A percentile compares a stretch with the other conserved stretches of the same genome.
Evolutionary conservation across 306 rosid genomes (phyloP).

Genomic region (Alnus rubra): DNA sequence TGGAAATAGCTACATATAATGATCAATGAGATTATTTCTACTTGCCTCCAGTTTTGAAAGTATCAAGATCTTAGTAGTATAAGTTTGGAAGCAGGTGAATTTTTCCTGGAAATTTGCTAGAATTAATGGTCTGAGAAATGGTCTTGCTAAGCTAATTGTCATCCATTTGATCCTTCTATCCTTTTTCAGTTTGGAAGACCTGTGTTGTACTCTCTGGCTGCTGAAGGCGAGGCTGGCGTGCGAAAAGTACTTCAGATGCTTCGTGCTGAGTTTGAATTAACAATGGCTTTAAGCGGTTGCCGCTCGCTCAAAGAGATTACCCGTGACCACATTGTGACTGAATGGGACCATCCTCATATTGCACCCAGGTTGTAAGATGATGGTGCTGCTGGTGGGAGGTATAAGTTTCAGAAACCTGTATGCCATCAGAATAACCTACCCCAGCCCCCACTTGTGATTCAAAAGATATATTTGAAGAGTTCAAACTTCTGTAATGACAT

Average conservation of each 20-base stretch:
- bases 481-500: not conserved
- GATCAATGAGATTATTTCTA: not conserved
- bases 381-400: not conserved
- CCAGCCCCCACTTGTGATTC: not conserved
- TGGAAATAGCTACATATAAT: not conserved
- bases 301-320: slow-evolving; percentile 82
- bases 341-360: slow-evolving; percentile 71
- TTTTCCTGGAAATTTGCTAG: not conserved
- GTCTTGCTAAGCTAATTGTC: not conserved
- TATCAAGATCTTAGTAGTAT: not conserved
- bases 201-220: slow-evolving; percentile 80
- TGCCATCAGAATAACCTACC: not conserved
- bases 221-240: slow-evolving; percentile 89
- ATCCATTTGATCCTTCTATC: not conserved
- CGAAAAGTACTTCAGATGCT: slow-evolving; percentile 84
- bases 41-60: not conserved
- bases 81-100: not conserved
- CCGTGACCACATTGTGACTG: slow-evolving; percentile 68
- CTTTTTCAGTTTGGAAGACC: slow-evolving; percentile 85
- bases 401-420: not conserved
- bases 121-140: not conserved
- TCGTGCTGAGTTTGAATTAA: slow-evolving; percentile 82
- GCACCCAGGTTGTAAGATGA: slow-evolving; percentile 58
- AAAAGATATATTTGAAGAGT: not conserved
- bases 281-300: slow-evolving; percentile 93